phyloP scores from a whole-genome alignment of 805 yeast genomes.

The Ogataea thermomethanolica region DNA sequence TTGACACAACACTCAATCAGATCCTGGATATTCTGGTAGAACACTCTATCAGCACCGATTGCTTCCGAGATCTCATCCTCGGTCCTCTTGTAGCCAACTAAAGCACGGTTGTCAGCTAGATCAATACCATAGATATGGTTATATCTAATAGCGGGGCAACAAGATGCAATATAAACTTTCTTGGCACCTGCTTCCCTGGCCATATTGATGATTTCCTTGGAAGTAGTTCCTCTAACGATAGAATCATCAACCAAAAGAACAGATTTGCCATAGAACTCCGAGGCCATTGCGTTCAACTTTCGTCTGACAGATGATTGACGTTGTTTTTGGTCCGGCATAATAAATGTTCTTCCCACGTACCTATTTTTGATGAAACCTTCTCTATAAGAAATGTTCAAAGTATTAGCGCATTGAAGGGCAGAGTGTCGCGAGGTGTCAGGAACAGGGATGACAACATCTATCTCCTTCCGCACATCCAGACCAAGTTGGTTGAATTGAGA shows the following conservation, averaged over 20 bases:
- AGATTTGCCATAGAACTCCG: slow-evolving; percentile 80
- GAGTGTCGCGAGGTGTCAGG: slow-evolving; percentile 98
- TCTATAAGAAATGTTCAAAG: slow-evolving; percentile 77
- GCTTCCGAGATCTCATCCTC: slow-evolving; percentile 72
- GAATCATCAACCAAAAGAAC: slow-evolving; percentile 95
- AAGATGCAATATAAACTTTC: slow-evolving; percentile 92
- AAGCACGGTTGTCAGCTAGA: slow-evolving; percentile 89
- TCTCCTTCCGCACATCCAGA: slow-evolving; percentile 47
- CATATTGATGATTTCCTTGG: slow-evolving; percentile 94
- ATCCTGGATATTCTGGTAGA: slow-evolving; percentile 83
- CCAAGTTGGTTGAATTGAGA: slow-evolving; percentile 36
- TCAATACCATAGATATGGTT: slow-evolving; percentile 98
- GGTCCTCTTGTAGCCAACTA: slow-evolving; percentile 79
- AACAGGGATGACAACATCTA: slow-evolving; percentile 96
- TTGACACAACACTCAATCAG: slow-evolving; percentile 70
- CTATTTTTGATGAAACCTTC: slow-evolving; percentile 97
- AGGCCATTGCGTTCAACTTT: slow-evolving; percentile 93
- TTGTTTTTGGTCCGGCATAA: slow-evolving; percentile 97
- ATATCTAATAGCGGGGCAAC: slow-evolving; percentile 96
- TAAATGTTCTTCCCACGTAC: slow-evolving; percentile 95
- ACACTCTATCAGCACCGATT: slow-evolving; percentile 87
- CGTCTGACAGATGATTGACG: slow-evolving; percentile 91
- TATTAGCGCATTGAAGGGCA: slow-evolving; percentile 87
- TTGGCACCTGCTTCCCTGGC: slow-evolving; percentile 98
- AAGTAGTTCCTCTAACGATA: slow-evolving; percentile 96